Base-by-base conservation (phyloP, 1,139 yeast species). In the Hansenula sp. region DNA sequence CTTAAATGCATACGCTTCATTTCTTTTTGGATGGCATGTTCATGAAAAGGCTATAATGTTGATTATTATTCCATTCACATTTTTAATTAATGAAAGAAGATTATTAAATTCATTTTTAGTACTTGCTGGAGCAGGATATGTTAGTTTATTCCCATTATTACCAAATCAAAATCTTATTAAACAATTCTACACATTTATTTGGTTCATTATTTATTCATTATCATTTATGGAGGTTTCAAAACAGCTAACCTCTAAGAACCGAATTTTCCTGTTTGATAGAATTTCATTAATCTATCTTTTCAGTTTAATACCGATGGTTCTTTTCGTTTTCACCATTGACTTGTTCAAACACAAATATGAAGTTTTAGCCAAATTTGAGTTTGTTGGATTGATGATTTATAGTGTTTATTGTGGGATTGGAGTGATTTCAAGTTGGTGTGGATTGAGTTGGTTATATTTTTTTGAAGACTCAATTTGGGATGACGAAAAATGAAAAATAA, bases 21-120 rank as follows among this genome's bases (percentile, higher is more conserved):
- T 87, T 57, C 65, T 92, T 41, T 92, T 92, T 64, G 98, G 99
- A 7, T 92, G 97, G 97, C 98, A 92, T 60, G 98, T 92, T 21
- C 98, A 92, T 64, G 98, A 90, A 62, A 92, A 92, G 71, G 98
- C 98, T 0, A 79, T 92, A 31, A 73, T 94, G 68, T 64, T 89
- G 26, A 83, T 90, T 2, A 85, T 92, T n/a, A 76, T 94, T 56
- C 98, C 99, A 1, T 79, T 88, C 58, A 74, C 94, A 5, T 84
- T 92, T 59, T 64, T 90, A 29, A 86, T 84, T 2, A 71, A 76
- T 29, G 96, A 89, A 56, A 74, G 82, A 45, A 73, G 94, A 40
- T 65, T 89, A 29, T 64, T 90, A 37, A 75, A 80, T 6, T 80
- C 92, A 0, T 84, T 77, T 55, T 75, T 79, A 56, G 61, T 80